These are phyloP conservation scores for Botrytis fragariae DNA, from an alignment of 2,329 filamentous ascomycete species.

Conservation along the genomic window DNA sequence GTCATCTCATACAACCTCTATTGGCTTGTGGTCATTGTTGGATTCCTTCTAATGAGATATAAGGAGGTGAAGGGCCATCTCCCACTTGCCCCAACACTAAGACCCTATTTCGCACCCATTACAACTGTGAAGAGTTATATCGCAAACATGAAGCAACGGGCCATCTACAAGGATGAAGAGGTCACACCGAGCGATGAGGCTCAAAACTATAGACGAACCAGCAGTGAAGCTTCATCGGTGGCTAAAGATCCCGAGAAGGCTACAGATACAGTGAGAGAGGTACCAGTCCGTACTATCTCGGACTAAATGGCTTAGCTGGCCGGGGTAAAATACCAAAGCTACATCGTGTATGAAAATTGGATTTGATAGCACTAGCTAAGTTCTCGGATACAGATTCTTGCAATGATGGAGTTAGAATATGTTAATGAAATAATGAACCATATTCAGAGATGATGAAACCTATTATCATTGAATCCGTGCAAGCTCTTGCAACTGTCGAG, in stretches of 20 bases:
- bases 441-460: not conserved
- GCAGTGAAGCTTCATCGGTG: not conserved
- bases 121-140: not conserved
- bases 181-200: not conserved
- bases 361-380: not conserved
- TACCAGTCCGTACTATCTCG: conserved; percentile 22
- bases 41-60: conserved; percentile 64
- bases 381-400: not conserved
- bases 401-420: not conserved
- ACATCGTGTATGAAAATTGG: not conserved
- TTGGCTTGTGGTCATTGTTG: conserved; percentile 70
- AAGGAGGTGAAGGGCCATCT: conserved; percentile 56
- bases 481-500: not conserved
- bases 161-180: conserved; percentile 6
- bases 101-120: conserved; percentile 12
- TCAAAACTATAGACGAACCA: not conserved
- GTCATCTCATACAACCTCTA: conserved; percentile 87
- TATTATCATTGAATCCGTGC: no score
- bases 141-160: conserved; percentile 14
- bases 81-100: conserved; percentile 34
- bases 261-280: conserved; percentile 12
- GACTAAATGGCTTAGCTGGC: not conserved
- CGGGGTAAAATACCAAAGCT: not conserved
- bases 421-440: not conserved
- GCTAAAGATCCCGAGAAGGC: conserved; percentile 20